Evolutionary conservation across 768 basidiomycete species (phyloP).

Genomic region (Daedalea quercina): DNA sequence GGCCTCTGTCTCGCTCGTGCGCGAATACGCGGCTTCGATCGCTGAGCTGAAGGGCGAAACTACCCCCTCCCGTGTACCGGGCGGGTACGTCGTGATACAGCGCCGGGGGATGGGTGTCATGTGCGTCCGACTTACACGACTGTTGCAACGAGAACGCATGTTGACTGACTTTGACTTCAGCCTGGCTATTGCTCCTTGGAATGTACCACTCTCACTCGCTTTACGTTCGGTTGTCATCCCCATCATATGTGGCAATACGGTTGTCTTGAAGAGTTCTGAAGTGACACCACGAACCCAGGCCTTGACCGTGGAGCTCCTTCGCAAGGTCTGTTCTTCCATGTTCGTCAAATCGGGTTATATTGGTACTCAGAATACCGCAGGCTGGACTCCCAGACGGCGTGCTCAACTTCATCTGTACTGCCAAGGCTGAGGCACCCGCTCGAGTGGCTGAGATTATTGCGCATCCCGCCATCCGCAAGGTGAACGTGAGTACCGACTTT

Average conservation of each 20-base stretch:
- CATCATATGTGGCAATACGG: slow-evolving; percentile 50
- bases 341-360: slow-evolving; percentile 54
- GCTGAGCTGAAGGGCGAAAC: slow-evolving; percentile 37
- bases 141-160: slow-evolving; percentile 29
- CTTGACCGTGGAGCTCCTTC: slow-evolving; percentile 38
- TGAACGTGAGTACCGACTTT: slow-evolving; percentile 37
- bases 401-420: slow-evolving; percentile 47
- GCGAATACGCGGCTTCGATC: slow-evolving; percentile 28
- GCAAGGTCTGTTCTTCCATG: slow-evolving; percentile 39
- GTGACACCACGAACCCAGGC: slow-evolving; percentile 40
- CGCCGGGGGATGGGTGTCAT: not conserved
- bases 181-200: slow-evolving; percentile 51
- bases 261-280: slow-evolving; percentile 48
- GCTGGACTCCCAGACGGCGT: slow-evolving; percentile 59
- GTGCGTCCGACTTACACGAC: slow-evolving; percentile 9
- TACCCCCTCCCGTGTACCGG: slow-evolving; percentile 36
- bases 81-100: slow-evolving; percentile 37
- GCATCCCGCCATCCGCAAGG: slow-evolving; percentile 43
- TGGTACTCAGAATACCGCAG: slow-evolving; percentile 14
- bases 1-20: slow-evolving; percentile 20
- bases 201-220: slow-evolving; percentile 40
- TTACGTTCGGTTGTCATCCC: slow-evolving; percentile 41
- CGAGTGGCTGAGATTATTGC: slow-evolving; percentile 47
- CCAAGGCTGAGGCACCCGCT: slow-evolving; percentile 34
- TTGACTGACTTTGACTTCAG: slow-evolving; percentile 28